Evolutionary conservation across 164 flowering plant species (phyloP).

Genomic region (Warburgia ugandensis): DNA sequence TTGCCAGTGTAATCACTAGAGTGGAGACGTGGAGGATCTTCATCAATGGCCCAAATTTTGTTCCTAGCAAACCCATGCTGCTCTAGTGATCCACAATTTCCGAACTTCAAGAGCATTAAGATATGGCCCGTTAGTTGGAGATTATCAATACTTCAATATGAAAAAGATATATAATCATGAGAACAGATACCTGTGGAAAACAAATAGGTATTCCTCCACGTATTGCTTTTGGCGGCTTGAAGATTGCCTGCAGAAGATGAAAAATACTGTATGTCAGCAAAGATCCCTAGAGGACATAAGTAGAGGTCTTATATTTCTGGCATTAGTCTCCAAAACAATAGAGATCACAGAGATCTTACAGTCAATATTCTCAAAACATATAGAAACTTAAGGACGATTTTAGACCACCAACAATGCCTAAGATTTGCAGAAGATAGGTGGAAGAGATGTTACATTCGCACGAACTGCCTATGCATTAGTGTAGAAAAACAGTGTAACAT

Average conservation of each 20-base stretch:
- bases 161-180: not conserved
- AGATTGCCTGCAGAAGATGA: conserved; percentile 48
- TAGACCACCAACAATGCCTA: too few relatives aligned
- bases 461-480: too few relatives aligned
- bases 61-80: conserved; percentile 92
- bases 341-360: too few relatives aligned
- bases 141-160: not conserved
- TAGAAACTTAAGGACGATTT: too few relatives aligned
- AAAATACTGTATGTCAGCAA: too few relatives aligned
- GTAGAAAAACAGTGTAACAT: too few relatives aligned
- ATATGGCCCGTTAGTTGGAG: conserved; percentile 4
- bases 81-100: conserved; percentile 69
- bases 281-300: too few relatives aligned
- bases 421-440: too few relatives aligned
- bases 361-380: too few relatives aligned
- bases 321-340: too few relatives aligned
- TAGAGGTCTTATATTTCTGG: too few relatives aligned
- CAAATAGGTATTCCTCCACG: conserved; percentile 92
- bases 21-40: conserved; percentile 61
- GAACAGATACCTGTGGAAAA: conserved; percentile 69
- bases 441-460: too few relatives aligned
- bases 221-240: conserved; percentile 76
- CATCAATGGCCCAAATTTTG: conserved; percentile 75
- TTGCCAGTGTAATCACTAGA: conserved; percentile 51
- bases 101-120: conserved; percentile 47